Evolutionary conservation across 345 rosid genomes (phyloP), one percentile per base, ranked within the genome.

Genomic region (Litchi chinensis): DNA sequence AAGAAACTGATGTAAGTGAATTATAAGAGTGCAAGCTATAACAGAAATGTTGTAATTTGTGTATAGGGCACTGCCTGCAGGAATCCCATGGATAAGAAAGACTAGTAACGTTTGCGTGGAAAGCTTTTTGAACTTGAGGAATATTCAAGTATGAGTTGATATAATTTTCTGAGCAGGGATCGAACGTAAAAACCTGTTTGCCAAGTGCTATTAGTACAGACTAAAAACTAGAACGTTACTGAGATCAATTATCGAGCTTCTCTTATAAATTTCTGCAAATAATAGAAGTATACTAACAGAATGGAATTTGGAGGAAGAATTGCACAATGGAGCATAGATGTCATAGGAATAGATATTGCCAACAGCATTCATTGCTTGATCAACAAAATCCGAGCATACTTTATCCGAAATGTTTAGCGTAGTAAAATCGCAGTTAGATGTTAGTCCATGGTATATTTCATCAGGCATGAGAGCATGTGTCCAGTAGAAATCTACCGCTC

Each of bases 51-150:
- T 59, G 22, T 8, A 15, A 44, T 8, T 18, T 8, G 15, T 21
- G 3, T 16, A 44, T 6, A 28, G 48, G 0, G 28, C 32, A 28
- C 5, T 65, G 63, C 75, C 81, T 81, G 71, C 78, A 81, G 66
- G 80, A 73, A 48, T 72, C 57, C 84, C 81, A 81, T 73, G 70
- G 83, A 68, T 76, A 66, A 21, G 80, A 77, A 81, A 81, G 69
- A 65, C 69, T 8, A 5, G 77, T 77, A 62, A 60, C 74, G 16
- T 75, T 78, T 64, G 82, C 77, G 65, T 75, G 85, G 19, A 82
- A 74, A 44, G 84, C 79, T 54, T 40, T 44, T 39, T 74, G 84
- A n/a, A 78, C 81, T 32, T 70, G 41, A 5, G 84, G 81, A 64
- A 6, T 62, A 71, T 74, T 78, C 62, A 78, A 57, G 79, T 82